Percentiles rank a stretch among this genome's conserved stretches.
These are phyloP conservation scores for Trypanosoma melophagium DNA, from an alignment of 208 protist genomes.

Conservation along the genomic window DNA sequence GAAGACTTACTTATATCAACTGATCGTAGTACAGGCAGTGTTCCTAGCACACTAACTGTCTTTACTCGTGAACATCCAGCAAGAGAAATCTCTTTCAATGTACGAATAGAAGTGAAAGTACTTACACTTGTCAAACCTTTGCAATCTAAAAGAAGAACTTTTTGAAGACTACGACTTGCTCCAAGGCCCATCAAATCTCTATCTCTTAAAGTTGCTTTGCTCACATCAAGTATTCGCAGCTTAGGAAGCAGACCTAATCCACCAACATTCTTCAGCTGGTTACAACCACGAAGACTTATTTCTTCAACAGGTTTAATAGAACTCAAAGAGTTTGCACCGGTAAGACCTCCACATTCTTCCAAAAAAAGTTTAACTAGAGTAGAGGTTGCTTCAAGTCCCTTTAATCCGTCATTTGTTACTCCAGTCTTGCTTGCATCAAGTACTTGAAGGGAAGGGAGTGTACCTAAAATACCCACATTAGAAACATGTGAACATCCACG, in stretches of 20 bases:
- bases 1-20: conserved; percentile 2
- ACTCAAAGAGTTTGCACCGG: not conserved
- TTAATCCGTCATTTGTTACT: conserved; percentile 1
- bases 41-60: not conserved
- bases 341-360: conserved; percentile 1
- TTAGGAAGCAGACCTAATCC: not conserved
- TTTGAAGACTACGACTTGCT: not conserved
- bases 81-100: conserved; percentile 11
- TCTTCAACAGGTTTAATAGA: conserved; percentile 8
- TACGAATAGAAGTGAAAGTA: not conserved
- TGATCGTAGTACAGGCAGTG: not conserved
- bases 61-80: not conserved
- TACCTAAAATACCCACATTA: not conserved
- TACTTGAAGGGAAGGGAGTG: not conserved
- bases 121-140: not conserved
- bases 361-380: not conserved
- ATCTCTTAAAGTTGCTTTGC: not conserved
- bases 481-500: not conserved
- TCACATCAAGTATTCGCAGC: not conserved
- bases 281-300: conserved; percentile 9
- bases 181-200: not conserved
- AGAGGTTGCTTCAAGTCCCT: not conserved
- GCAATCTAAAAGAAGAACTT: not conserved
- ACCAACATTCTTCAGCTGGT: not conserved
- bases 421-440: not conserved